These are phyloP conservation scores for Malassezia japonica DNA, from an alignment of 1,284 basidiomycete species.

Conservation along the genomic window DNA sequence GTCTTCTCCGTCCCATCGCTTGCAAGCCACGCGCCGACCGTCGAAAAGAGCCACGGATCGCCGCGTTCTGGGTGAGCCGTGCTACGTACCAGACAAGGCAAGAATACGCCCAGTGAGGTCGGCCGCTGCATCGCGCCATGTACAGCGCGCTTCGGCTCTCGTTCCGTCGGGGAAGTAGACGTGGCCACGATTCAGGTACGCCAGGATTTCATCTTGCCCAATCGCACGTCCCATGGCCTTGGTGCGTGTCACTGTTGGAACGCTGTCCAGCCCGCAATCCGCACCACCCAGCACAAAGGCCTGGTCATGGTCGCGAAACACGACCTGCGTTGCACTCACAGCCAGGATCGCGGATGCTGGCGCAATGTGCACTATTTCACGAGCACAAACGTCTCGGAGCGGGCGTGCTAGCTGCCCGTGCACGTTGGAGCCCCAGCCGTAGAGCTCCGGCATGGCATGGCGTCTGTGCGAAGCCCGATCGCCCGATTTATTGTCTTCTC, in stretches of 20 bases:
- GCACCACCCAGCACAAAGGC: too few relatives aligned
- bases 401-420: constrained; percentile 1
- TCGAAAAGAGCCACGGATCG: not conserved
- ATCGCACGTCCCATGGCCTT: not conserved
- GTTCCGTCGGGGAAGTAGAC: too few relatives aligned
- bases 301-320: too few relatives aligned
- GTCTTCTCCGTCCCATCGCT: not conserved
- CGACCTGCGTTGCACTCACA: not conserved
- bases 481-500: not conserved
- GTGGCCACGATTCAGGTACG: not conserved
- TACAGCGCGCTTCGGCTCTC: too few relatives aligned
- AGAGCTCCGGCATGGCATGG: not conserved
- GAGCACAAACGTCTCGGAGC: not conserved
- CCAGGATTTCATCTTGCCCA: not conserved
- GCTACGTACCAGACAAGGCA: constrained; percentile 1
- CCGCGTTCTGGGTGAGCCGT: not conserved
- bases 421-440: constrained; percentile 12
- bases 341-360: too few relatives aligned
- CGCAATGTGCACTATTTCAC: too few relatives aligned
- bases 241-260: too few relatives aligned
- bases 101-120: not conserved
- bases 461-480: not conserved
- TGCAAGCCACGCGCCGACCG: not conserved
- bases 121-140: constrained; percentile 5
- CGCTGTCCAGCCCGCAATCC: too few relatives aligned